phyloP scores from a whole-genome alignment of 148 eudicot genomes.

The Polygonum aviculare region DNA sequence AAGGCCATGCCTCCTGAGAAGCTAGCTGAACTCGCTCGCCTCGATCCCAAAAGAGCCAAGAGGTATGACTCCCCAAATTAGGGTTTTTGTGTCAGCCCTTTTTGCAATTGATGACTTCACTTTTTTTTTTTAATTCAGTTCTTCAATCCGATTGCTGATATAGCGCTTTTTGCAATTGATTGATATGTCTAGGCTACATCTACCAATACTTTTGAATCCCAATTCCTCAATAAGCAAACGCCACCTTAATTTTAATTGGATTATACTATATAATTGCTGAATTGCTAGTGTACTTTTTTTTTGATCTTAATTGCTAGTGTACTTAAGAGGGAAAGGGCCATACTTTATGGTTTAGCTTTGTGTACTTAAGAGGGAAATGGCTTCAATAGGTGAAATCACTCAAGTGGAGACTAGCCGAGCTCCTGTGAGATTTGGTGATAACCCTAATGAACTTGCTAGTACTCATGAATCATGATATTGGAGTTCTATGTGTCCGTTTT shows the following conservation, averaged over 20 bases:
- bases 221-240: background rate
- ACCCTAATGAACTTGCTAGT: background rate
- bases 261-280: background rate
- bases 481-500: background rate
- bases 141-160: background rate
- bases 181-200: background rate
- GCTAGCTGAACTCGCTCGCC: constrained; percentile 70
- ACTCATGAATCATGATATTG: background rate
- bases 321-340: background rate
- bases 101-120: background rate
- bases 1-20: constrained; percentile 68
- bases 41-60: constrained; percentile 89
- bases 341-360: background rate
- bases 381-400: background rate
- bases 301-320: too few species aligned
- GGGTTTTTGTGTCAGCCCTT: background rate
- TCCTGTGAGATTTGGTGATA: background rate
- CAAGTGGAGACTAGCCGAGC: background rate
- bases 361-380: background rate
- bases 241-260: background rate
- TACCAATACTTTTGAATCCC: background rate
- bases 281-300: too few species aligned
- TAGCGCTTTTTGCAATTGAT: background rate
- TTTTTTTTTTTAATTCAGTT: background rate
- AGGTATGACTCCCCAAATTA: constrained; percentile 26